Percentiles rank a stretch among this genome's conserved stretches.
Conservation (phyloP, 169 alveolate species). For the Eimeria maxima region DNA sequence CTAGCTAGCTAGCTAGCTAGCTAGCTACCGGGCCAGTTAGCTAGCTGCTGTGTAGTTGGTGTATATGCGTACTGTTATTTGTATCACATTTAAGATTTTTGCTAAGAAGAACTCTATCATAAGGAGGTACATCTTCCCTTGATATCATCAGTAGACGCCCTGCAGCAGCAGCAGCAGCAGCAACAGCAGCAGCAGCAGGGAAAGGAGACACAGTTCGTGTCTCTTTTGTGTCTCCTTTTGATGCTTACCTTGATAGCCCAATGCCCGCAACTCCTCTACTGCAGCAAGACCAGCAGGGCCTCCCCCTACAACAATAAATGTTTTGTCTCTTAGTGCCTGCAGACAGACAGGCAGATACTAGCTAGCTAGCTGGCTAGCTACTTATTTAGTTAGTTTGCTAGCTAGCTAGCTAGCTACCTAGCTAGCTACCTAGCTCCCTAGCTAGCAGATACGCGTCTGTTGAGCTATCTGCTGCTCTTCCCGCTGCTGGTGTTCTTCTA, state of each 20-base stretch:
- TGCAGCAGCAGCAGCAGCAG: not conserved
- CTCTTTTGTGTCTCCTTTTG: too few species aligned
- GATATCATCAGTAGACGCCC: slow-evolving; percentile 81
- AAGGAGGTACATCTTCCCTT: slow-evolving; percentile 80
- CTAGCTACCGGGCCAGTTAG: too few species aligned
- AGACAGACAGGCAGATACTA: not conserved
- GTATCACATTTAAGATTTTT: slow-evolving; percentile 80
- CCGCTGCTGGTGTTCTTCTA: not conserved
- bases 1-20: too few species aligned
- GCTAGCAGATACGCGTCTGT: not conserved
- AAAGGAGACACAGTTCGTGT: not conserved
- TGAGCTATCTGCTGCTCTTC: not conserved
- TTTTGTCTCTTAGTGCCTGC: slow-evolving; percentile 72
- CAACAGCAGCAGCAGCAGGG: too few species aligned
- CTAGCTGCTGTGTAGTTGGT: not conserved
- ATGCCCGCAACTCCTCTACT: slow-evolving; percentile 90
- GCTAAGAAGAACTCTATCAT: slow-evolving; percentile 83
- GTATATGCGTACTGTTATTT: slow-evolving; percentile 3
- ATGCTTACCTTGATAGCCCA: slow-evolving; percentile 92
- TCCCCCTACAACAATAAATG: slow-evolving; percentile 92
- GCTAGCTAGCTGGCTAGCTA: not conserved
- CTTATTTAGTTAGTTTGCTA: too few species aligned
- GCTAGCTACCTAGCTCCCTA: too few species aligned
- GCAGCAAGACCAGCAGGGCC: slow-evolving; percentile 95
- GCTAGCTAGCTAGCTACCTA: too few species aligned